These are phyloP conservation scores for Fraxinus cuspidata DNA, from an alignment of 257 asterid species.

Conservation along the genomic window DNA sequence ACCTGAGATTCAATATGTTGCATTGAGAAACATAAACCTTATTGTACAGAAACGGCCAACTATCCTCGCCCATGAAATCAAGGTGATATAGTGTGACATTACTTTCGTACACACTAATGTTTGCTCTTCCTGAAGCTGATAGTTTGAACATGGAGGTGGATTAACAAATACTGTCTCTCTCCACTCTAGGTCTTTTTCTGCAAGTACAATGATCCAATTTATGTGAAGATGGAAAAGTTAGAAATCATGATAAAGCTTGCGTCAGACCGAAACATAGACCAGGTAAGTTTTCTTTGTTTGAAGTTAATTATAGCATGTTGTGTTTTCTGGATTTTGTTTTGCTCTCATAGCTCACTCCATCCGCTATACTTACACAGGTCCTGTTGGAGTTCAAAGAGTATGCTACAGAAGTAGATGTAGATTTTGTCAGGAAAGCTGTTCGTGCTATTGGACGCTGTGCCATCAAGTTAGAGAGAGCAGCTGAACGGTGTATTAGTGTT, in stretches of 20 bases:
- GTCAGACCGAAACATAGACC: conserved; percentile 96
- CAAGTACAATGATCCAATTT: conserved; percentile 99
- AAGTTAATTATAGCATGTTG: background rate
- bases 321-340: conserved; percentile 22
- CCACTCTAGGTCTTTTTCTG: conserved; percentile 82
- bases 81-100: conserved; percentile 45
- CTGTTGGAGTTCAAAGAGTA: conserved; percentile 97
- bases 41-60: conserved; percentile 97
- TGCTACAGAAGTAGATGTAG: conserved; percentile 99
- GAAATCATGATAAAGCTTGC: conserved; percentile 99
- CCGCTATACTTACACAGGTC: conserved; percentile 50
- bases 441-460: conserved; percentile 99
- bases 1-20: conserved; percentile 95
- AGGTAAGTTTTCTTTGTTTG: conserved; percentile 52
- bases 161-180: conserved; percentile 25
- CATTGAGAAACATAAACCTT: conserved; percentile 90
- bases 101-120: background rate
- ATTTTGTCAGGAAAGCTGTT: conserved; percentile 98
- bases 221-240: conserved; percentile 97
- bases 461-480: conserved; percentile 99
- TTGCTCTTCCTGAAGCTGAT: conserved; percentile 21
- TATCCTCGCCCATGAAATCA: conserved; percentile 96
- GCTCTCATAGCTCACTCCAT: conserved; percentile 16
- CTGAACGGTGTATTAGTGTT: conserved; percentile 98
- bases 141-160: conserved; percentile 15